phyloP scores from a whole-genome alignment of 306 rosid genomes.

The Vachellia collinsii region DNA sequence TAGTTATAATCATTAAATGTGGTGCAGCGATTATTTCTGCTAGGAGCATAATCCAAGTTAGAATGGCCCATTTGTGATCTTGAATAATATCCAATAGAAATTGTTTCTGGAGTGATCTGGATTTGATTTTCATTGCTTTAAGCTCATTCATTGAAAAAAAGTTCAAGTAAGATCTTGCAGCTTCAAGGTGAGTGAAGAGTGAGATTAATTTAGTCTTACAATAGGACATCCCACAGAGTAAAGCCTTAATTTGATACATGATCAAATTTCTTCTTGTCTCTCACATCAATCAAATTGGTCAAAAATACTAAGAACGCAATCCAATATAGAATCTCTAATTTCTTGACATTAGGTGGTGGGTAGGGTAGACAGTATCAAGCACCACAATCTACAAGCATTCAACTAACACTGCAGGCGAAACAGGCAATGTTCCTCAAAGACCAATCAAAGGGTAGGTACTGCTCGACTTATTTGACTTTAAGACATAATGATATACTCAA shows the following conservation, averaged over 20 bases:
- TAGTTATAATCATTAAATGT: background rate
- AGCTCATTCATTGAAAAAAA: background rate
- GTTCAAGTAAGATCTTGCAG: background rate
- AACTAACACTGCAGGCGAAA: slow-evolving; percentile 25
- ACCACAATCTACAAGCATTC: slow-evolving; percentile 8
- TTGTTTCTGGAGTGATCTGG: background rate
- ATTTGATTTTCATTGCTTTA: background rate
- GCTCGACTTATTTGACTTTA: slow-evolving; percentile 34
- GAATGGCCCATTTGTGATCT: background rate
- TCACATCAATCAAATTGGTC: slow-evolving; percentile 11
- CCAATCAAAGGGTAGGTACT: slow-evolving; percentile 37
- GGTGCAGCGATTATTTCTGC: background rate
- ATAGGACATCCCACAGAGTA: background rate
- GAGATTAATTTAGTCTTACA: background rate
- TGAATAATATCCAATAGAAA: background rate
- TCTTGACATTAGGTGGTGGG: slow-evolving; percentile 26
- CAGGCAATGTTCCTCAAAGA: slow-evolving; percentile 34
- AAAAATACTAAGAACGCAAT: background rate
- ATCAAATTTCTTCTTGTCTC: background rate
- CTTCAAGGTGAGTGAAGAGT: background rate
- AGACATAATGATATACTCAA: slow-evolving; percentile 8
- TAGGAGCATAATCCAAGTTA: background rate
- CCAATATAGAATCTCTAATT: background rate
- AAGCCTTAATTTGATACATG: background rate
- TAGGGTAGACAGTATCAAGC: slow-evolving; percentile 27